phyloP scores from a whole-genome alignment of 108 stramenopile genomes.

The Schizochytrium sp. region DNA sequence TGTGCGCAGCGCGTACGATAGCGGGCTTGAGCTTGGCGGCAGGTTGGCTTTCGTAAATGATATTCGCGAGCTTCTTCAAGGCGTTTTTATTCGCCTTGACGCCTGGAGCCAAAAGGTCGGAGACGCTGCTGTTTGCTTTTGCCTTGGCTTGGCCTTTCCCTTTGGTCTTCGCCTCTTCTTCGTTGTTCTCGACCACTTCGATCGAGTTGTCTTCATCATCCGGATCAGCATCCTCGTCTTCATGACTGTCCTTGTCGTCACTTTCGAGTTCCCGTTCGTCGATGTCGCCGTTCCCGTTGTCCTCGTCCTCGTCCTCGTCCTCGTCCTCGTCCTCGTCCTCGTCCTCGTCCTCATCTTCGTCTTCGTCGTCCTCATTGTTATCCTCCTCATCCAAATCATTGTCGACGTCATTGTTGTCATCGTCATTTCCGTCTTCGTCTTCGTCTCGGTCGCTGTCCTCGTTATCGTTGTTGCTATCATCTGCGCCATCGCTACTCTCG shows the following conservation, averaged over 20 bases:
- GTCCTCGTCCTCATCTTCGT: background rate
- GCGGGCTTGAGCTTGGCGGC: background rate
- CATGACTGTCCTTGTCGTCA: background rate
- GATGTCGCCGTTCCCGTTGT: background rate
- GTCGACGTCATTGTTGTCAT: constrained; percentile 16
- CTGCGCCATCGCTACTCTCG: constrained; percentile 37
- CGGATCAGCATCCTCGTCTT: background rate
- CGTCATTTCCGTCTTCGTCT: constrained; percentile 3
- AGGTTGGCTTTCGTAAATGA: too few species aligned
- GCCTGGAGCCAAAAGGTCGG: too few species aligned
- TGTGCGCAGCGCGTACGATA: background rate
- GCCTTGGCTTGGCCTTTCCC: too few species aligned
- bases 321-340: constrained; percentile 32
- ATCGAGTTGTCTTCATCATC: too few species aligned
- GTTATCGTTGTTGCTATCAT: constrained; percentile 23
- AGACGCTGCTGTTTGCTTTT: too few species aligned
- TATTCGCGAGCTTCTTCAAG: too few species aligned
- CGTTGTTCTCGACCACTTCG: too few species aligned
- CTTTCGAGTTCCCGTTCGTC: constrained; percentile 33
- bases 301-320: background rate
- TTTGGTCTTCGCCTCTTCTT: too few species aligned
- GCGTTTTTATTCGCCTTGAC: too few species aligned
- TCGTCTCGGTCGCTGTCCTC: constrained; percentile 24
- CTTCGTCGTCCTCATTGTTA: constrained; percentile 28
- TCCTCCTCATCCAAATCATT: constrained; percentile 30